Conservation (phyloP, 345 rosid genomes). For the Arabidopsis arenosa region DNA sequence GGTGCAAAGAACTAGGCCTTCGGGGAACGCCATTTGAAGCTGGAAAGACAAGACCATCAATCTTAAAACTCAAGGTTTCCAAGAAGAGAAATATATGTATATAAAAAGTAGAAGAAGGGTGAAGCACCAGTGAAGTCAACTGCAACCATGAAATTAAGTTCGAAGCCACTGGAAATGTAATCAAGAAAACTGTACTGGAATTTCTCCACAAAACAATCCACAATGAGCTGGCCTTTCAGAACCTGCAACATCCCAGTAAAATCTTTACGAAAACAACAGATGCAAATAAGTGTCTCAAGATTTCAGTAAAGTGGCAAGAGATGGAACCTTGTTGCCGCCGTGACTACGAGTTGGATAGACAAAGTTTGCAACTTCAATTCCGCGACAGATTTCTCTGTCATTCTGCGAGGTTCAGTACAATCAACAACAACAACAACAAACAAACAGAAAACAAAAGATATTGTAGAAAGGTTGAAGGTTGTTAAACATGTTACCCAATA, state of each 20-base stretch:
- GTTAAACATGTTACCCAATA: slow-evolving; percentile 59
- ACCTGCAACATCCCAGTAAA: slow-evolving; percentile 48
- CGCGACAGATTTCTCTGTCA: slow-evolving; percentile 68
- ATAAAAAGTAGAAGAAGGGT: slow-evolving; percentile 11
- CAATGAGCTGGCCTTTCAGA: slow-evolving; percentile 74
- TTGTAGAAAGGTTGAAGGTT: slow-evolving; percentile 3
- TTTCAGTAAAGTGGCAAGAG: neutral
- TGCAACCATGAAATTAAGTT: slow-evolving; percentile 92
- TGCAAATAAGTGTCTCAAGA: neutral
- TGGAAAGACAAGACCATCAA: slow-evolving; percentile 38
- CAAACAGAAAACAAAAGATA: neutral
- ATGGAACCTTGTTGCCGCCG: slow-evolving; percentile 66
- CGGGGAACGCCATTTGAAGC: slow-evolving; percentile 92
- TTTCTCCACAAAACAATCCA: slow-evolving; percentile 70
- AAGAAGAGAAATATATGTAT: neutral
- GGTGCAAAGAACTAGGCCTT: slow-evolving; percentile 72
- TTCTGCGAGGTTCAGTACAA: slow-evolving; percentile 50
- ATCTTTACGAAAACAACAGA: slow-evolving; percentile 4
- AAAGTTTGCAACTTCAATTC: slow-evolving; percentile 64
- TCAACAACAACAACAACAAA: neutral
- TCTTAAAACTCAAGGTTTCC: neutral
- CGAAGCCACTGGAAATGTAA: slow-evolving; percentile 85
- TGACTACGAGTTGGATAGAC: slow-evolving; percentile 45
- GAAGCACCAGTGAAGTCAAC: slow-evolving; percentile 83
- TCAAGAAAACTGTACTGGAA: slow-evolving; percentile 76